phyloP scores from a whole-genome alignment of 2,329 filamentous ascomycete genomes.

The Phaeosphaeriaceae sp. region DNA sequence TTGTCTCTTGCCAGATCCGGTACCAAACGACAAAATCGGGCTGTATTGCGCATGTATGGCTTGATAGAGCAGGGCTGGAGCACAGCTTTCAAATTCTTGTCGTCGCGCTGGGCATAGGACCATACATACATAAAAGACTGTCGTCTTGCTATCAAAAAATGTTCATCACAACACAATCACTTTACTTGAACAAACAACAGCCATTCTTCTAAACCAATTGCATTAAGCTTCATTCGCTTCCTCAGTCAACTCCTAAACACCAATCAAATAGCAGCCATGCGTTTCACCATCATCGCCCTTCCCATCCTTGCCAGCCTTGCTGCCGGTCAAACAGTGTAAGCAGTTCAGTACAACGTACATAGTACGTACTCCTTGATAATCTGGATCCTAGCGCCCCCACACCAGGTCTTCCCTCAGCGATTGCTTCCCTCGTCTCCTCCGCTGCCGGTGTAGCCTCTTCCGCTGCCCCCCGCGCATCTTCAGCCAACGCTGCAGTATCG shows the following conservation, averaged over 20 bases:
- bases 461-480: not conserved
- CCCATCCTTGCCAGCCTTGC: conserved; percentile 10
- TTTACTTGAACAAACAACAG: not conserved
- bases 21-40: conserved; percentile 2
- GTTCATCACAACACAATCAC: conserved; percentile 1
- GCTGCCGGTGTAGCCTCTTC: not conserved
- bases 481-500: not conserved
- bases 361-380: not conserved
- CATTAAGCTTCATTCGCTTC: not conserved
- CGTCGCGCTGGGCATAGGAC: not conserved
- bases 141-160: not conserved
- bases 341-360: not conserved
- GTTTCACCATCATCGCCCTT: conserved; percentile 12
- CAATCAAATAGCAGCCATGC: conserved; percentile 10
- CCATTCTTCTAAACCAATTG: not conserved
- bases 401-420: not conserved
- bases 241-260: not conserved
- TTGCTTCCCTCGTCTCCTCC: not conserved
- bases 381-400: not conserved
- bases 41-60: conserved; percentile 2
- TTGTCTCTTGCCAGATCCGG: conserved; percentile 1
- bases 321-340: conserved; percentile 13
- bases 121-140: not conserved
- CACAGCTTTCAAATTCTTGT: not conserved
- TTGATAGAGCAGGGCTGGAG: conserved; percentile 2